Evolutionary conservation across 768 basidiomycete species (phyloP), one percentile per base, ranked within the genome.

Genomic region (Candolleomyces eurysporus): DNA sequence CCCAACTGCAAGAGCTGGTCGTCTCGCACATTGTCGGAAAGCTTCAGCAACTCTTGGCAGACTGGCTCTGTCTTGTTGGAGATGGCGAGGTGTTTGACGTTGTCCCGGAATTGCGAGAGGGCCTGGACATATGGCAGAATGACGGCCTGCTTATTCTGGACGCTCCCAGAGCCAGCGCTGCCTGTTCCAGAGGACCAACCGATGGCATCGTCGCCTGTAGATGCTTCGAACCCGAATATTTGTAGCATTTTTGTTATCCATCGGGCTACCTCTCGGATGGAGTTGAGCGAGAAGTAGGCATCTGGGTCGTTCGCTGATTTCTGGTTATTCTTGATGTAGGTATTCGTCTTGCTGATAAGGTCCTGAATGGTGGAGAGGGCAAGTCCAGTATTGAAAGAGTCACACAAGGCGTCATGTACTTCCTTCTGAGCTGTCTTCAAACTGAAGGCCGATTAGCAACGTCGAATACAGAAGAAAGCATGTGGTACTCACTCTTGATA

Each of bases 371-470:
- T 76, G 65, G 84, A 82, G 22, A 98, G 75, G 0, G 95, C 95
- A 16, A 77, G 81, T 2, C 95, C 93, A 0, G 97, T 98, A 72
- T 98, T 96, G 82, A 98, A 98, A 0, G 96, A 98, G 73, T 99
- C 96, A 75, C 92, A 96, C 50, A 99, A 86, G 0, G 95, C 92
- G 13, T 76, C 81, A 58, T 94, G 87, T 82, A 99, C 95, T 8
- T 84, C 81, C 45, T 82, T 67, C 71, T 96, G 96, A 49, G 87
- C 85, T 57, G 84, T 78, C 65, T 91, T 82, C 40, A 96, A 78
- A 66, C 94, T 97, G 45, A 1, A 26, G 26, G 26, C 26, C 26
- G 26, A 26, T 4, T 2, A 26, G 2, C 4, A 26, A 26, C 26
- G 26, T 26, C 26, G 26, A 26, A 4, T 48, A 8, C 6, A 2